A percentile compares a stretch with the other conserved stretches of the same genome.
phyloP scores from a whole-genome alignment of 2,329 filamentous ascomycete genomes.

The Xylariaceae sp. region DNA sequence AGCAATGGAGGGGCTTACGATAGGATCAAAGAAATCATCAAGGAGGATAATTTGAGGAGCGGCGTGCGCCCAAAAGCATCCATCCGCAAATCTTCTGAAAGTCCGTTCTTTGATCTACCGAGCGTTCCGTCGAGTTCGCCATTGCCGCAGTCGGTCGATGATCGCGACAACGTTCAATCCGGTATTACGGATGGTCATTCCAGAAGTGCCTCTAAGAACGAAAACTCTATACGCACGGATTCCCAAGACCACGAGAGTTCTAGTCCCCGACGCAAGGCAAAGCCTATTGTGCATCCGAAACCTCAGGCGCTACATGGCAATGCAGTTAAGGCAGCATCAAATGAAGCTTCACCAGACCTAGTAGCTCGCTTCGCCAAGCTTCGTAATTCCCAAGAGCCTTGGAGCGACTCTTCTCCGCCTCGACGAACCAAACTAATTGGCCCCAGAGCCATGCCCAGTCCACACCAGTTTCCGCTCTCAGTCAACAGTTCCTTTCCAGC shows the following conservation, averaged over 20 bases:
- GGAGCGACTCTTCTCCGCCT: constrained; percentile 40
- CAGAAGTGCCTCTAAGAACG: background rate
- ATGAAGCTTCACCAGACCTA: constrained; percentile 45
- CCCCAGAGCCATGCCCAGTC: constrained; percentile 48
- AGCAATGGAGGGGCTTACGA: constrained; percentile 49
- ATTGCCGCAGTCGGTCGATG: constrained; percentile 1
- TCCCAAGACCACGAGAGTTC: constrained; percentile 1
- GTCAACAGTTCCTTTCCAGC: constrained; percentile 50
- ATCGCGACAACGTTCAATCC: background rate
- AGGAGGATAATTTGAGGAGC: constrained; percentile 58
- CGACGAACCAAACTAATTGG: constrained; percentile 42
- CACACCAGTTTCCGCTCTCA: constrained; percentile 42
- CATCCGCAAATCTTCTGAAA: constrained; percentile 9
- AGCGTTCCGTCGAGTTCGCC: constrained; percentile 19
- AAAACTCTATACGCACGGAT: background rate
- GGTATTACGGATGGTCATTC: background rate
- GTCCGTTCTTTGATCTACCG: constrained; percentile 15
- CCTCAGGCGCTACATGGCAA: constrained; percentile 63
- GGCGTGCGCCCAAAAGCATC: constrained; percentile 49
- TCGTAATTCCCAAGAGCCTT: constrained; percentile 40
- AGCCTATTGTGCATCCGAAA: constrained; percentile 59
- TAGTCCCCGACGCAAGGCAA: constrained; percentile 32
- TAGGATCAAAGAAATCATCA: constrained; percentile 59
- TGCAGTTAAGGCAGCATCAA: constrained; percentile 42
- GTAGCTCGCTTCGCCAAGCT: constrained; percentile 55